Evolutionary conservation across 1,284 basidiomycete species (phyloP).

Genomic region (Marasmius fiardii): DNA sequence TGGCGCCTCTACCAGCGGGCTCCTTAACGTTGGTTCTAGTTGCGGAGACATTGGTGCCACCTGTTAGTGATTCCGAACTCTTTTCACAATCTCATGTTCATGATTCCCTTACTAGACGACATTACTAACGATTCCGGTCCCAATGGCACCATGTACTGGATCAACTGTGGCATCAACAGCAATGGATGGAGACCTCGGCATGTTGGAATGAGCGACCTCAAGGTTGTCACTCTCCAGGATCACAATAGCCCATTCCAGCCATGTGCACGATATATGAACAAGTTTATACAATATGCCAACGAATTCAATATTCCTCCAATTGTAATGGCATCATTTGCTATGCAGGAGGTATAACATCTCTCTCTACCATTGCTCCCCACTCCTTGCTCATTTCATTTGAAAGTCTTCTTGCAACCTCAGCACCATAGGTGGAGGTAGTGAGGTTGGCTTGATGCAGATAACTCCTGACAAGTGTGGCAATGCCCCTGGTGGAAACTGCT

Average conservation of each 20-base stretch:
- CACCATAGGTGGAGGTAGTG: conserved; percentile 68
- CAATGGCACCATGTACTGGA: conserved; percentile 73
- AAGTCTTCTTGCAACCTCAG: conserved; percentile 61
- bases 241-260: conserved; percentile 57
- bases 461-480: conserved; percentile 74
- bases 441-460: conserved; percentile 86
- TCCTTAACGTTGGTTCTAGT: conserved; percentile 27
- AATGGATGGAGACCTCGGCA: conserved; percentile 64
- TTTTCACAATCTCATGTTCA: background rate
- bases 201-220: conserved; percentile 51
- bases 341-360: conserved; percentile 67
- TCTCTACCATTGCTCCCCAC: background rate
- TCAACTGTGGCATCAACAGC: conserved; percentile 72
- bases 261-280: conserved; percentile 52
- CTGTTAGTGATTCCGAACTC: conserved; percentile 28
- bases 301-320: conserved; percentile 61
- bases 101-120: conserved; percentile 32
- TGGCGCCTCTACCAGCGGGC: conserved; percentile 6
- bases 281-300: conserved; percentile 62
- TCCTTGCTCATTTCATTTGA: conserved; percentile 17
- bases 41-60: conserved; percentile 46
- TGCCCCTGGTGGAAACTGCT: conserved; percentile 63
- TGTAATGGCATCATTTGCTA: conserved; percentile 80
- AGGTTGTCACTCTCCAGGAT: conserved; percentile 46
- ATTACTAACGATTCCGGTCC: conserved; percentile 56